phyloP scores from a whole-genome alignment of 345 rosid species.

The Angophora floribunda region DNA sequence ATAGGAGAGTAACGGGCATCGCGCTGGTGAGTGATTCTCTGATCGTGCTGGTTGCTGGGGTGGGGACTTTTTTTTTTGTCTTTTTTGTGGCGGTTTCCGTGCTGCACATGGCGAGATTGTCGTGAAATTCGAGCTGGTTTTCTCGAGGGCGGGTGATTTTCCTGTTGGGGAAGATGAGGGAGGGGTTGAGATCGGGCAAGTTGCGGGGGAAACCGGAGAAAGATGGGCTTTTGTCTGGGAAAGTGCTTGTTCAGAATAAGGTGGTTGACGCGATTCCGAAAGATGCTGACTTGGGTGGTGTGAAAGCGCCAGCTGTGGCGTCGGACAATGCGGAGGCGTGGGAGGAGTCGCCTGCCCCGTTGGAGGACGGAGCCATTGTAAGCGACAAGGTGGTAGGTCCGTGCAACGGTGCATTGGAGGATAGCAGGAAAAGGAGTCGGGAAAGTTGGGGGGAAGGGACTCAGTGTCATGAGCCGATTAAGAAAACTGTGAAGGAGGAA shows the following conservation, averaged over 20 bases:
- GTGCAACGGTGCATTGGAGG: not conserved
- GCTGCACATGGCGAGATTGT: not conserved
- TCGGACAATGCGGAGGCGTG: not conserved
- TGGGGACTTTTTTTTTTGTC: not conserved
- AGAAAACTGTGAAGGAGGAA: conserved; percentile 7
- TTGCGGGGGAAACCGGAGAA: conserved; percentile 3
- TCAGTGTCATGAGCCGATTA: conserved; percentile 8
- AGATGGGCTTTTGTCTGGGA: conserved; percentile 1
- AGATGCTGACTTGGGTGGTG: not conserved
- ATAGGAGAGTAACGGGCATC: not conserved
- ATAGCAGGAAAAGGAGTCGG: conserved; percentile 9
- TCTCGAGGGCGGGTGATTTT: conserved; percentile 1
- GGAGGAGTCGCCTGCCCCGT: not conserved
- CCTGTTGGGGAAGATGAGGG: conserved; percentile 15
- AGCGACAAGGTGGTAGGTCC: not conserved
- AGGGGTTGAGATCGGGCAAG: conserved; percentile 27
- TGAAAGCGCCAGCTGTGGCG: not conserved
- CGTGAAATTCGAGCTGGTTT: not conserved
- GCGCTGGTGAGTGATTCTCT: not conserved
- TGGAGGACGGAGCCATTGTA: not conserved
- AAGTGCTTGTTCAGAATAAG: not conserved
- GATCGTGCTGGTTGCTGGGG: not conserved
- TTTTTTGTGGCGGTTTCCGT: not conserved
- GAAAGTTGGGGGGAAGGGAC: not conserved
- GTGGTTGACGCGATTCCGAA: not conserved